Evolutionary conservation across 2,329 filamentous ascomycete genomes (phyloP).

Genomic region (Nigrograna mackinnonii): DNA sequence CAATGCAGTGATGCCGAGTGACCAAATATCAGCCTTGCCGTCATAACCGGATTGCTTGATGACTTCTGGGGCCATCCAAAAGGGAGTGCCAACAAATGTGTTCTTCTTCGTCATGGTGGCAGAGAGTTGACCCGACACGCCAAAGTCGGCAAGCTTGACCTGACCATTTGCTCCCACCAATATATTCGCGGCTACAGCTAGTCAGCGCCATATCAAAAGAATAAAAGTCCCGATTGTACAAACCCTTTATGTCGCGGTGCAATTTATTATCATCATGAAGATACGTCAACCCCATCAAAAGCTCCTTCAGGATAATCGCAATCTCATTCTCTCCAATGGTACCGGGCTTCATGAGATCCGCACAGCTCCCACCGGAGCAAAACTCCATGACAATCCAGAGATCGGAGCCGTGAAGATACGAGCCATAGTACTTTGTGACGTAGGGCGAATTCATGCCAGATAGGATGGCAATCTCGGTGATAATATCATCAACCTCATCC

Average conservation of each 20-base stretch:
- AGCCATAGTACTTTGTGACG: slow-evolving; percentile 97
- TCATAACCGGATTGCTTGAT: slow-evolving; percentile 99
- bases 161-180: slow-evolving; percentile 87
- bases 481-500: slow-evolving; percentile 99
- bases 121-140: slow-evolving; percentile 92
- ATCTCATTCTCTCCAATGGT: slow-evolving; percentile 94
- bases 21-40: slow-evolving; percentile 98
- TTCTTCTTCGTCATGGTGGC: slow-evolving; percentile 99
- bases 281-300: slow-evolving; percentile 89
- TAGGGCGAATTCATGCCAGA: slow-evolving; percentile 95
- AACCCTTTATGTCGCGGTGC: slow-evolving; percentile 94
- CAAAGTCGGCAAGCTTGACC: slow-evolving; percentile 96
- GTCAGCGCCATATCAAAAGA: background rate
- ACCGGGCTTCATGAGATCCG: slow-evolving; percentile 93
- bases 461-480: slow-evolving; percentile 96
- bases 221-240: slow-evolving; percentile 12
- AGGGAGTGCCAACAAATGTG: slow-evolving; percentile 96
- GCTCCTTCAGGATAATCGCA: slow-evolving; percentile 88
- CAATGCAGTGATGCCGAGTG: slow-evolving; percentile 89
- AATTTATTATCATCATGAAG: slow-evolving; percentile 94
- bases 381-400: slow-evolving; percentile 99
- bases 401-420: slow-evolving; percentile 92
- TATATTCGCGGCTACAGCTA: slow-evolving; percentile 79
- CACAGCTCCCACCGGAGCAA: slow-evolving; percentile 94
- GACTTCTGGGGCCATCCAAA: slow-evolving; percentile 99